These are phyloP conservation scores for Infundibulicybe gibba DNA, from an alignment of 768 basidiomycete genomes.

Conservation along the genomic window DNA sequence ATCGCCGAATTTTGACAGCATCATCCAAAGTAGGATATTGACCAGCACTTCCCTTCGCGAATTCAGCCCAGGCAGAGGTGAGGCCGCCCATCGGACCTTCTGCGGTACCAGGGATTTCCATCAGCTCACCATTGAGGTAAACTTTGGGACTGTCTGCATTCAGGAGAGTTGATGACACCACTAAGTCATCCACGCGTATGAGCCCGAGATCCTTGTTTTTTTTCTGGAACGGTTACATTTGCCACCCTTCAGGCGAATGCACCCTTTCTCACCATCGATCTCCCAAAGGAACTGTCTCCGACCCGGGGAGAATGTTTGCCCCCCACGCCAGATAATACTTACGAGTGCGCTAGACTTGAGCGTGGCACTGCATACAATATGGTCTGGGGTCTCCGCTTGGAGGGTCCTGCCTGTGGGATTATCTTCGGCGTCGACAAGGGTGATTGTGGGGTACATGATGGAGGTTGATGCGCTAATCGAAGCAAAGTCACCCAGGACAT, in stretches of 20 bases:
- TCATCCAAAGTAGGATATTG: conserved; percentile 23
- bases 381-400: conserved; percentile 17
- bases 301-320: conserved; percentile 15
- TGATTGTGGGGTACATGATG: conserved; percentile 19
- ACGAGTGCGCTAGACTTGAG: conserved; percentile 24
- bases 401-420: conserved; percentile 20
- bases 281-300: conserved; percentile 26
- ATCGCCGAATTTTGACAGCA: conserved; percentile 15
- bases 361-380: conserved; percentile 22
- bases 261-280: conserved; percentile 4
- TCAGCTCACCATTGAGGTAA: conserved; percentile 25
- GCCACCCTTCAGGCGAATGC: too few relatives aligned
- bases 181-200: too few relatives aligned
- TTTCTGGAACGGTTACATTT: too few relatives aligned
- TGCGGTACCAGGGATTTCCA: conserved; percentile 11
- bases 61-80: conserved; percentile 16
- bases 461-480: conserved; percentile 19
- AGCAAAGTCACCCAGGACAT: conserved; percentile 25
- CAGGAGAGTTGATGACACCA: too few relatives aligned
- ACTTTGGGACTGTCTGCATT: conserved; percentile 19
- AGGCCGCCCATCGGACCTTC: conserved; percentile 5
- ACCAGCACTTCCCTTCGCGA: conserved; percentile 16
- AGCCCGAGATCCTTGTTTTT: too few relatives aligned
- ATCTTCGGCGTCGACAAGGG: conserved; percentile 17
- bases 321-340: conserved; percentile 19